Conservation (phyloP, 352 stramenopile genomes). For the Stramenopiles sp. region DNA sequence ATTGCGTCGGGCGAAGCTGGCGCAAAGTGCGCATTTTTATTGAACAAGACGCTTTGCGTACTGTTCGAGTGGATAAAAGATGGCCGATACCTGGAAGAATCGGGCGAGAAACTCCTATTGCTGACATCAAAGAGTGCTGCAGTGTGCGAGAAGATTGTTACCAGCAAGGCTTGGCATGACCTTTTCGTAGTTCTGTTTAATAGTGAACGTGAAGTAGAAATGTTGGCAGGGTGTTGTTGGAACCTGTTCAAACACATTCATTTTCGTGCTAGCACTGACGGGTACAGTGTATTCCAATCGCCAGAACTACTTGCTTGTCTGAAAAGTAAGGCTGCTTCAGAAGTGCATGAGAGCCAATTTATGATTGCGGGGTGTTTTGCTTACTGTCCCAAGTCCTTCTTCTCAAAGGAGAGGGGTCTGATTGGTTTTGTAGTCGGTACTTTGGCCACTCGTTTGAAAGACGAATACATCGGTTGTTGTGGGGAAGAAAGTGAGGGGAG, state of each 20-base stretch:
- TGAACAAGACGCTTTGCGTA: conserved; percentile 7
- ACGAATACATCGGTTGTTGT: conserved; percentile 5
- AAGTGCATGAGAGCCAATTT: not conserved
- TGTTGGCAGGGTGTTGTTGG: not conserved
- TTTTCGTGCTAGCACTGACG: conserved; percentile 11
- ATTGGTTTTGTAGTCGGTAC: not conserved
- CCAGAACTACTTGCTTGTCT: too few relatives aligned
- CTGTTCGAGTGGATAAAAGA: conserved; percentile 10
- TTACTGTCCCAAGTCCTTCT: conserved; percentile 10
- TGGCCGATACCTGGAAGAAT: not conserved
- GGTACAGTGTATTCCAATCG: not conserved
- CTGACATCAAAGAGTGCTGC: not conserved
- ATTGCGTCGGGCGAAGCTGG: not conserved
- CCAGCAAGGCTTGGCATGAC: not conserved
- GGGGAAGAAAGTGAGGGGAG: conserved; percentile 8
- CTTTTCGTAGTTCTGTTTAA: not conserved
- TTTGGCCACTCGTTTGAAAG: not conserved
- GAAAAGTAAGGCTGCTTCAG: too few relatives aligned
- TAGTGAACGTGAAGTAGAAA: not conserved
- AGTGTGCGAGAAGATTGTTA: not conserved
- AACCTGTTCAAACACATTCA: conserved; percentile 1
- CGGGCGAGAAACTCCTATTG: conserved; percentile 8
- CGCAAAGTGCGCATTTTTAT: not conserved
- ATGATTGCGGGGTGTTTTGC: conserved; percentile 10
- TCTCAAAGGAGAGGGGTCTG: conserved; percentile 8